Evolutionary conservation across 1,284 basidiomycete genomes (phyloP).

Genomic region (Rhodotorula glutinis): DNA sequence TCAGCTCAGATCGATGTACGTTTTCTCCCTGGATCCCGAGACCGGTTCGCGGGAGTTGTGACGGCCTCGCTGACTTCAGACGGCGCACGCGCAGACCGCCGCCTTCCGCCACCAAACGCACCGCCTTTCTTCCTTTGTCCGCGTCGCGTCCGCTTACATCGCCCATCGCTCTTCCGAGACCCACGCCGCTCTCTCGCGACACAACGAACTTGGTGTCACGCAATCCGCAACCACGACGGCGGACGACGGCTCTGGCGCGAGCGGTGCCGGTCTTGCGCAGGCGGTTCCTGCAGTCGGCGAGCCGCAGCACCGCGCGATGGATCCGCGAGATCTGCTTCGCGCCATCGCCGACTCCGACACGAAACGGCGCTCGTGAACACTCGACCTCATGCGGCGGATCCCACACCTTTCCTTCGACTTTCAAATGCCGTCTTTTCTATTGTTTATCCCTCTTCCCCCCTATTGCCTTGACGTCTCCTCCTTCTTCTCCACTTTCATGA

Average conservation of each 20-base stretch:
- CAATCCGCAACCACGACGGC: neutral
- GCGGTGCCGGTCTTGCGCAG: neutral
- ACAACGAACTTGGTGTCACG: slow-evolving; percentile 9
- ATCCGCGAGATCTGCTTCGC: slow-evolving; percentile 31
- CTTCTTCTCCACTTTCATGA: too few species aligned
- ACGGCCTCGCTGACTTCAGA: too few species aligned
- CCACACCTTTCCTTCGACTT: neutral
- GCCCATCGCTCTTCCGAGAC: slow-evolving; percentile 13
- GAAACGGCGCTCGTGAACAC: neutral
- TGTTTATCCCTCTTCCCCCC: neutral
- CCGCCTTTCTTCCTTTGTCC: slow-evolving; percentile 20
- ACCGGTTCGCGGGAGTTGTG: too few species aligned
- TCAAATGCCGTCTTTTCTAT: neutral
- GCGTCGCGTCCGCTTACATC: slow-evolving; percentile 21
- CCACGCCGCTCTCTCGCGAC: slow-evolving; percentile 21
- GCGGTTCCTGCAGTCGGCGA: neutral
- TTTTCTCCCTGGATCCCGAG: neutral
- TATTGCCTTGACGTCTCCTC: too few species aligned
- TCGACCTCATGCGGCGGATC: neutral
- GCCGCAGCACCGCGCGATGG: neutral
- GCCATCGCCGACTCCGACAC: slow-evolving; percentile 27
- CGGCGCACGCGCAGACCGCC: slow-evolving; percentile 12
- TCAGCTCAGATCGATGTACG: slow-evolving; percentile 19
- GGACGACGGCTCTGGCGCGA: neutral
- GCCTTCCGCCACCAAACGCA: slow-evolving; percentile 21